Conservation (phyloP, 129 eudicot genomes). For the Sambucus nigra region DNA sequence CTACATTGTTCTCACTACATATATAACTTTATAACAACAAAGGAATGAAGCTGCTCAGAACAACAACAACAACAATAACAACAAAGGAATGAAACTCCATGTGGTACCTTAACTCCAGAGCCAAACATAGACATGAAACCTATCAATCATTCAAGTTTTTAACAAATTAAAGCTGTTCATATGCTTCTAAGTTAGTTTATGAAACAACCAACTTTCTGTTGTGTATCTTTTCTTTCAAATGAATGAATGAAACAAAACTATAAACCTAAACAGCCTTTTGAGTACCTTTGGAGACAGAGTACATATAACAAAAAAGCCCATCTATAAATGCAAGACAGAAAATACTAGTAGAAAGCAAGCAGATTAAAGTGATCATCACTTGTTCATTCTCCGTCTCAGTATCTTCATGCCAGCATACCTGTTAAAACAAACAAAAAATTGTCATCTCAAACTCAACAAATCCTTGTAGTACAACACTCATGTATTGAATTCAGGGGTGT, state of each 20-base stretch:
- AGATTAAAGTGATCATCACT: conserved; percentile 3
- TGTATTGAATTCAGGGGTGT: too few species aligned
- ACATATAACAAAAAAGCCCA: background rate
- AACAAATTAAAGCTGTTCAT: background rate
- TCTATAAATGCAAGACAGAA: conserved; percentile 1
- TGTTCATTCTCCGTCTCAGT: conserved; percentile 32
- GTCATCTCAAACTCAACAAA: background rate
- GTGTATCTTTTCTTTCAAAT: background rate
- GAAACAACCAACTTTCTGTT: conserved; percentile 4
- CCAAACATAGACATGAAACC: too few species aligned
- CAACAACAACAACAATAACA: background rate
- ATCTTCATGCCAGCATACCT: conserved; percentile 62
- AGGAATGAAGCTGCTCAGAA: too few species aligned
- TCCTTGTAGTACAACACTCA: background rate
- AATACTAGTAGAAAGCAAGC: conserved; percentile 3
- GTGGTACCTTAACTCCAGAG: too few species aligned
- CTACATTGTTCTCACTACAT: too few species aligned
- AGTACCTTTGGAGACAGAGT: conserved; percentile 2
- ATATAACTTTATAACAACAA: too few species aligned
- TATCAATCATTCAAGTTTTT: too few species aligned
- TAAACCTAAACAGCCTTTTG: background rate
- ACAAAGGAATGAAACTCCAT: too few species aligned
- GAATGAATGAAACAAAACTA: background rate
- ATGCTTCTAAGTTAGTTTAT: background rate
- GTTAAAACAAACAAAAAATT: conserved; percentile 13